Conservation (phyloP, 768 basidiomycete genomes). For the Collybiopsis confluens region DNA sequence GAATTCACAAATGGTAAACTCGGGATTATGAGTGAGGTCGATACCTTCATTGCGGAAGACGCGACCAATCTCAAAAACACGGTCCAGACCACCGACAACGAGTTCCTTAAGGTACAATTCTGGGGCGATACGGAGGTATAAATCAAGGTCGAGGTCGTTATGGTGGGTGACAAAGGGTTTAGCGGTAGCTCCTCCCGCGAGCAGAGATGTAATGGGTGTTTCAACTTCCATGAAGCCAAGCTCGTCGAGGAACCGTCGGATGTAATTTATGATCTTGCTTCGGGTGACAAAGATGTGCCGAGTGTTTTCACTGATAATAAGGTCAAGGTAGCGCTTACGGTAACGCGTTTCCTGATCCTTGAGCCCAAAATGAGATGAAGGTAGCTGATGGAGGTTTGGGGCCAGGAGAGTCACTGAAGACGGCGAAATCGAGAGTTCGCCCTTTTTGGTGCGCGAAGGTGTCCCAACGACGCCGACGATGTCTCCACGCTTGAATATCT, state of each 20-base stretch:
- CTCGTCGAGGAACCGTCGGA: conserved; percentile 84
- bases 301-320: conserved; percentile 89
- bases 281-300: conserved; percentile 90
- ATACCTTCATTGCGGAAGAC: conserved; percentile 99
- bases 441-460: conserved; percentile 91
- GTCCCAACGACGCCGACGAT: conserved; percentile 89
- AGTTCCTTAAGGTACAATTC: conserved; percentile 98
- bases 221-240: conserved; percentile 98
- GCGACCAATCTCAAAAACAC: conserved; percentile 97
- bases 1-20: conserved; percentile 99
- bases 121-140: conserved; percentile 96
- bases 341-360: conserved; percentile 98
- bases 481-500: conserved; percentile 91
- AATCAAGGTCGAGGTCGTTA: conserved; percentile 94
- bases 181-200: conserved; percentile 96
- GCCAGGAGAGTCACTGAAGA: conserved; percentile 81
- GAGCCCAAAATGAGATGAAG: conserved; percentile 87
- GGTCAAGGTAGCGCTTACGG: conserved; percentile 97
- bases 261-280: conserved; percentile 86
- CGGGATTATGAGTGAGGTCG: conserved; percentile 98
- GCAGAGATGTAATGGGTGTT: conserved; percentile 95
- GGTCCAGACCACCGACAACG: conserved; percentile 93
- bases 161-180: conserved; percentile 99
- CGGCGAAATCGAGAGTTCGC: conserved; percentile 89
- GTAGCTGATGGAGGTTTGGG: conserved; percentile 94